Conservation (phyloP, 768 basidiomycete genomes). For the Pulveroboletus sp. region DNA sequence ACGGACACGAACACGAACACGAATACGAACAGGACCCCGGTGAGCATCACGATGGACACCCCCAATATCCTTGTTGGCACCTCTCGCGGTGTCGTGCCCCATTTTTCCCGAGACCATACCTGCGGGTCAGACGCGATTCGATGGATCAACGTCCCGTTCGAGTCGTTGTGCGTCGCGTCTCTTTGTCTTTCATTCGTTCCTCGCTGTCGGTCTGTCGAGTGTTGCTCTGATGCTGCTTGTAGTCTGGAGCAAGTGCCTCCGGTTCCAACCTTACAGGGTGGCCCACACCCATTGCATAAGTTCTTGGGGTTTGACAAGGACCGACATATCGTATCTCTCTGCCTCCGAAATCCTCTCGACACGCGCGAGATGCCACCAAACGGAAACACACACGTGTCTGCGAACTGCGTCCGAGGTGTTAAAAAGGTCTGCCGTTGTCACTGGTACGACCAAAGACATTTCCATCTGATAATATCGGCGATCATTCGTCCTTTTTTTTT, state of each 20-base stretch:
- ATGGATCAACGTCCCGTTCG: constrained; percentile 72
- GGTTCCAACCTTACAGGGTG: constrained; percentile 54
- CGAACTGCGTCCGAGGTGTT: constrained; percentile 61
- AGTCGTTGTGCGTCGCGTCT: constrained; percentile 65
- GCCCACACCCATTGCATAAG: constrained; percentile 52
- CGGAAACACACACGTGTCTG: constrained; percentile 51
- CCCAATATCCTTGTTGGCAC: constrained; percentile 60
- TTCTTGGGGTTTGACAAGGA: constrained; percentile 54
- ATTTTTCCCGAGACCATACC: constrained; percentile 64
- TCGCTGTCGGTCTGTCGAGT: not conserved
- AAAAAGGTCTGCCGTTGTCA: constrained; percentile 47
- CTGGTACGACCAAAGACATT: not conserved
- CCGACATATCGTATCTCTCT: constrained; percentile 52
- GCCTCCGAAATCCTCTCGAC: constrained; percentile 63
- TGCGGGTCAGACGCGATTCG: constrained; percentile 42
- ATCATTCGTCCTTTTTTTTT: not conserved
- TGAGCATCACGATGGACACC: constrained; percentile 44
- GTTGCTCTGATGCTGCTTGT: not conserved
- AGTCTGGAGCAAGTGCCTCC: constrained; percentile 68
- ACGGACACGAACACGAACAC: not conserved
- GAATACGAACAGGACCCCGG: not conserved
- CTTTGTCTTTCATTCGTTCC: not conserved
- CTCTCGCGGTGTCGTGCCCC: constrained; percentile 70
- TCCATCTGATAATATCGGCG: not conserved
- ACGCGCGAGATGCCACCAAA: constrained; percentile 69